Evolutionary conservation across 129 eudicot species (phyloP), one percentile per base, ranked within the genome.

Genomic region (Chrysanthemum makinoi): DNA sequence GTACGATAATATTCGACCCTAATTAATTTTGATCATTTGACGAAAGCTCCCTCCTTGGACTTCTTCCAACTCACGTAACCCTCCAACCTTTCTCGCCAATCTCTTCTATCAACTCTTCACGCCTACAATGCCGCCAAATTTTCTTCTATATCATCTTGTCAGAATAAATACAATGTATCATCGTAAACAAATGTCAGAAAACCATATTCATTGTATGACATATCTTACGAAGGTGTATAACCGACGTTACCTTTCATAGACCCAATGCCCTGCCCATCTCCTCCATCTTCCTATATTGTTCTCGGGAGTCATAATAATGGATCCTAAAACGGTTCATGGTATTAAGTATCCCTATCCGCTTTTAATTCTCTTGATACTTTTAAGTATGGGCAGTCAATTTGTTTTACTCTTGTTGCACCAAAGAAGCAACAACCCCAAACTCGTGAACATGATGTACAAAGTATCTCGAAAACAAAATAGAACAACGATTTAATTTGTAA

Each of bases 241-340:
- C 35, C 4, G 35, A 30, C 35, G 35, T 4, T 78, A 91, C 97
- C 97, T 91, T 91, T 89, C 96, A 28, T 91, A 91, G 12, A 91
- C 86, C 98, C 98, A 91, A 70, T 88, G 94, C 33, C 96, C 98
- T 10, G 86, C 84, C 98, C 98, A 77, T 91, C 98, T 76, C 98
- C 98, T 68, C 98, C 98, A 79, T 91, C 96, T 83, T 75, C 73
- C 96, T 86, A 75, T 91, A 89, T n/a, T 74, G 70, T 60, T 91
- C 96, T 26, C n/a, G n/a, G n/a, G 98, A 91, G 70, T 91, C 98
- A 70, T 91, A 91, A 80, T 70, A 91, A 91, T 12, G 96, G 98
- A 81, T 91, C 97, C 97, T 91, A 73, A 39, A 16, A 35, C 28
- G 62, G 4, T 52, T 60, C 75, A 79, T 68, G 15, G 66, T 30